A percentile compares a stretch with the other conserved stretches of the same genome.
Evolutionary conservation across 495 filamentous ascomycete genomes (phyloP).

Genomic region (Podospora pseudocomata): DNA sequence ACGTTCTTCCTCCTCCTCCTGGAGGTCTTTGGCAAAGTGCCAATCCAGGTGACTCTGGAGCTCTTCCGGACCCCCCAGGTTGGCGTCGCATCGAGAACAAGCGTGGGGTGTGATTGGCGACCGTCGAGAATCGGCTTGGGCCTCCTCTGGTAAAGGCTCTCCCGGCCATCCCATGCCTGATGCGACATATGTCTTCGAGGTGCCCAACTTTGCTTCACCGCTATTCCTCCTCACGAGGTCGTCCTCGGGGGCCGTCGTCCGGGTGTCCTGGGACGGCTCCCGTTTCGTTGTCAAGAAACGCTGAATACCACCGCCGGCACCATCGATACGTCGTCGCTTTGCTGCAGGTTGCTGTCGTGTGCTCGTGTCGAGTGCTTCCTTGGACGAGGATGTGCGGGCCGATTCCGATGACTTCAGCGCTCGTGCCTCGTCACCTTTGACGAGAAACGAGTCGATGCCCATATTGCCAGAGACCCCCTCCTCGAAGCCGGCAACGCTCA

Average conservation of each 20-base stretch:
- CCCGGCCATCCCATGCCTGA: slow-evolving; percentile 10
- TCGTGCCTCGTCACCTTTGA: slow-evolving; percentile 73
- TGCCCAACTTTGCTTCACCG: slow-evolving; percentile 25
- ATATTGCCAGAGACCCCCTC: slow-evolving; percentile 78
- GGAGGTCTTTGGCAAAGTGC: slow-evolving; percentile 90
- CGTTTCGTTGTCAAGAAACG: slow-evolving; percentile 55
- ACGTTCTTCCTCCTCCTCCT: slow-evolving; percentile 56
- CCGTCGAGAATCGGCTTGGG: slow-evolving; percentile 32
- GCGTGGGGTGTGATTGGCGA: slow-evolving; percentile 46
- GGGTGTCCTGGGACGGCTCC: slow-evolving; percentile 24
- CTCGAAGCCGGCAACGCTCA: slow-evolving; percentile 87
- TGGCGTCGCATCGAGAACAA: slow-evolving; percentile 64
- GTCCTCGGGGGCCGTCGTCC: slow-evolving; percentile 30
- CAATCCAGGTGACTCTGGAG: slow-evolving; percentile 84
- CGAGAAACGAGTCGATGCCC: slow-evolving; percentile 79
- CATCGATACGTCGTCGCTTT: slow-evolving; percentile 53
- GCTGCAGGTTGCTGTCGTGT: slow-evolving; percentile 38
- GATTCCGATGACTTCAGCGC: slow-evolving; percentile 25
- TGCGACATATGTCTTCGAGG: slow-evolving; percentile 13
- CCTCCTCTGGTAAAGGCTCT: slow-evolving; percentile 15
- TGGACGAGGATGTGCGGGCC: slow-evolving; percentile 18
- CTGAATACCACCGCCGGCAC: slow-evolving; percentile 46
- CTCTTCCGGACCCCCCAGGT: slow-evolving; percentile 50
- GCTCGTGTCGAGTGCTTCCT: slow-evolving; percentile 18
- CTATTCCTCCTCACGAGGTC: slow-evolving; percentile 21